Evolutionary conservation across 805 yeast species (phyloP), one percentile per base, ranked within the genome.

Genomic region (Candida pseudofarinosa): DNA sequence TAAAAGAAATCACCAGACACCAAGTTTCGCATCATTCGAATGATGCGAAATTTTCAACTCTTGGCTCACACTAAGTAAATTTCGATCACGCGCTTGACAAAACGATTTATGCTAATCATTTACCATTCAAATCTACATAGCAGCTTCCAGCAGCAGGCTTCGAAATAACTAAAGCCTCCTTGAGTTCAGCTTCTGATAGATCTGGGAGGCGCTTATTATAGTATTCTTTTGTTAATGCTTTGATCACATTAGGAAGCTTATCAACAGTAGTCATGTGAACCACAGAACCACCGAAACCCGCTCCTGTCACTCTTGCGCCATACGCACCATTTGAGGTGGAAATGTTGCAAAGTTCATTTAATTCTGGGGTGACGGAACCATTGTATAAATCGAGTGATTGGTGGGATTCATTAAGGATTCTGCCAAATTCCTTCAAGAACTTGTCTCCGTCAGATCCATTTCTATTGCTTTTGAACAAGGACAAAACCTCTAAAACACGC

Each of bases 261-360:
- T 69, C 69, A 3, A 65, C 62, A 3, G 74, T 63, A 8, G 83
- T 77, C 43, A 83, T 60, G 55, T 82, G 86, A n/a, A 83, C 84
- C 0, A 84, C 71, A 23, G 82, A 78, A 4, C 89, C 89, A 28
- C 89, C 89, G 74, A 81, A 83, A 3, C 90, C 90, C 15, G 90
- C 89, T 19, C 89, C 90, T 7, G 89, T 83, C n/a, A 81, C 72
- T 42, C 90, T 69, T 1, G 86, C 78, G 14, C 89, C 89, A 45
- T 61, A 69, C 1, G 86, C 68, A 3, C 88, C 89, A 46, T 74
- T 69, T 1, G 49, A 55, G 33, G 65, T 56, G 3, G 86, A 88
- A 40, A 83, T 73, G 6, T 54, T 42, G 53, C 84, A 78, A 33
- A 83, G 58, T 10, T 62, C 58, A 42, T 82, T 77, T 42, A 81